Percentiles rank a stretch among this genome's conserved stretches.
phyloP scores from a whole-genome alignment of 148 eudicot species.

The Gaultheria prostrata region DNA sequence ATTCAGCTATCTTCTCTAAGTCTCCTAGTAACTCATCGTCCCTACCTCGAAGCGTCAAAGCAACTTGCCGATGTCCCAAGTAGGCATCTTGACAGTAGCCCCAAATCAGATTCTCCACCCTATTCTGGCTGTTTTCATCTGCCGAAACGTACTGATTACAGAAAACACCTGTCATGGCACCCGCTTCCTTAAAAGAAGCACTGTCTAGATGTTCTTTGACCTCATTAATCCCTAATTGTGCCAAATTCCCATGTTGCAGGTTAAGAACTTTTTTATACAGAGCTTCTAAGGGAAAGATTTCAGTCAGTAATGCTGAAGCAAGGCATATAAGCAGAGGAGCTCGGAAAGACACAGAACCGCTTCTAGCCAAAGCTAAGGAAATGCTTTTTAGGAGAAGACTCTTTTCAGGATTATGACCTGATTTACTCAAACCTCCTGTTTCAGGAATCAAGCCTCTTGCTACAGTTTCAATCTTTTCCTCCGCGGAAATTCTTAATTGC shows the following conservation, averaged over 20 bases:
- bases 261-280: constrained; percentile 44
- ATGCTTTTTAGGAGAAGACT: constrained; percentile 56
- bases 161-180: constrained; percentile 73
- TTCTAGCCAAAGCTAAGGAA: constrained; percentile 73
- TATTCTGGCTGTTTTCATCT: constrained; percentile 50
- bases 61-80: constrained; percentile 59
- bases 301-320: constrained; percentile 63
- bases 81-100: constrained; percentile 67
- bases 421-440: constrained; percentile 21
- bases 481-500: constrained; percentile 50
- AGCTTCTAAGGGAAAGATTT: constrained; percentile 66
- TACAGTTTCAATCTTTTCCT: constrained; percentile 51
- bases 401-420: constrained; percentile 26
- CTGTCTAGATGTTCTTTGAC: constrained; percentile 56
- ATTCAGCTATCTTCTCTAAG: constrained; percentile 81
- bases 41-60: constrained; percentile 49
- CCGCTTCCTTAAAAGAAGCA: constrained; percentile 77
- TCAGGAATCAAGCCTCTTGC: constrained; percentile 49
- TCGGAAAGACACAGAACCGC: constrained; percentile 49
- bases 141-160: constrained; percentile 75
- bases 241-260: constrained; percentile 25
- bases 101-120: constrained; percentile 73
- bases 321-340: constrained; percentile 57
- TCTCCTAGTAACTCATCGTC: constrained; percentile 52
- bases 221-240: constrained; percentile 25